A percentile compares a stretch with the other conserved stretches of the same genome.
phyloP scores from a whole-genome alignment of 495 filamentous ascomycete genomes.

The Xylaria nigripes region DNA sequence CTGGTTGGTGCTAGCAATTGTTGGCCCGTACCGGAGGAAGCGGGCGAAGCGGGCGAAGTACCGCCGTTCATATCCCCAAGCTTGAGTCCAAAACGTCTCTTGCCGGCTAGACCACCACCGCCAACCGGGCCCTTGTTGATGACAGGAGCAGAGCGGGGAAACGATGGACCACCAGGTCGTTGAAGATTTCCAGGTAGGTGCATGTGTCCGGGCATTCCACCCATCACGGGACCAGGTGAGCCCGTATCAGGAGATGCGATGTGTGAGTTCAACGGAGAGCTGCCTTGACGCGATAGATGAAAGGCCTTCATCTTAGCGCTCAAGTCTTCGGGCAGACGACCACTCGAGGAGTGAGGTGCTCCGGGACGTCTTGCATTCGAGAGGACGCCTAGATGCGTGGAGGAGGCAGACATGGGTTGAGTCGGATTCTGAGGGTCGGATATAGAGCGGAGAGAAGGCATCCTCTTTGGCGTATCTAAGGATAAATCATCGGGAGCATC shows the following conservation, averaged over 20 bases:
- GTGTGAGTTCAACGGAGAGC: slow-evolving; percentile 17
- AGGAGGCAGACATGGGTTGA: slow-evolving; percentile 58
- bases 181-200: slow-evolving; percentile 34
- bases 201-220: slow-evolving; percentile 34
- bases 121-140: slow-evolving; percentile 22
- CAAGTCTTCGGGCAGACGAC: slow-evolving; percentile 65
- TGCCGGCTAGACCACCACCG: slow-evolving; percentile 20
- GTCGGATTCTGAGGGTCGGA: slow-evolving; percentile 44
- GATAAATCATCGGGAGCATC: slow-evolving; percentile 32
- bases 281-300: slow-evolving; percentile 41
- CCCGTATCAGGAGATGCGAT: slow-evolving; percentile 29
- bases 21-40: slow-evolving; percentile 1
- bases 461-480: slow-evolving; percentile 31
- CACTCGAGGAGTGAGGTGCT: slow-evolving; percentile 47
- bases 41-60: slow-evolving; percentile 17
- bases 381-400: slow-evolving; percentile 71
- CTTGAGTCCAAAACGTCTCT: slow-evolving; percentile 30
- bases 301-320: slow-evolving; percentile 75
- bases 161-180: slow-evolving; percentile 36
- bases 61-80: slow-evolving; percentile 31
- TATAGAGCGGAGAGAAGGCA: slow-evolving; percentile 48
- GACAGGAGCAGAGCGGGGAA: slow-evolving; percentile 40
- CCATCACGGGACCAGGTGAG: slow-evolving; percentile 40
- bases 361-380: slow-evolving; percentile 66
- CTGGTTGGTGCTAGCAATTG: slow-evolving; percentile 23